phyloP scores from a whole-genome alignment of 2,329 filamentous ascomycete species.

The Trichoderma pleuroti region DNA sequence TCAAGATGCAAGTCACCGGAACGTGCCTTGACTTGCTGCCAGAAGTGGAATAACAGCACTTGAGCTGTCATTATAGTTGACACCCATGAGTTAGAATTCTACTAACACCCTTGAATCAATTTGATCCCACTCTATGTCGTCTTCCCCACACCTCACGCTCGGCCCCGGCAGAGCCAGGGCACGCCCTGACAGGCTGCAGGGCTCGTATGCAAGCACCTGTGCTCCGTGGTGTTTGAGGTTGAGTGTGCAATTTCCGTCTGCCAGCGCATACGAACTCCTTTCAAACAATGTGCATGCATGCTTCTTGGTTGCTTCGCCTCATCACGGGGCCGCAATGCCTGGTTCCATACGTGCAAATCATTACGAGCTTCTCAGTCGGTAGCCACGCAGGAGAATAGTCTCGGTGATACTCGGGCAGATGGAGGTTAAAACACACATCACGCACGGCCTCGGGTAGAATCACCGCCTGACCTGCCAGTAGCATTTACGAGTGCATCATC shows the following conservation, averaged over 20 bases:
- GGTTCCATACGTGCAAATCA: neutral
- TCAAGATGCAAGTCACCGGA: neutral
- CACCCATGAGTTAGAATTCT: neutral
- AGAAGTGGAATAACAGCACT: neutral
- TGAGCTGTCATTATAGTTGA: neutral
- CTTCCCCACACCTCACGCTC: constrained; percentile 9
- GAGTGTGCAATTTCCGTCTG: constrained; percentile 10
- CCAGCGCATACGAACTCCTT: constrained; percentile 10
- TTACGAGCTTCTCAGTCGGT: neutral
- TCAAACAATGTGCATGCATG: neutral
- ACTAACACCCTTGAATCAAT: neutral
- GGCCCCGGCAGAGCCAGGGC: neutral
- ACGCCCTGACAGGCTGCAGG: neutral
- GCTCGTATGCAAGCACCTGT: neutral
- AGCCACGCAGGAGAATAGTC: neutral
- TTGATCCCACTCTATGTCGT: neutral
- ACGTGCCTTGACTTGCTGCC: neutral
- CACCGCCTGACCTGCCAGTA: neutral
- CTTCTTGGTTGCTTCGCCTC: constrained; percentile 9
- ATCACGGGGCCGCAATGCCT: neutral
- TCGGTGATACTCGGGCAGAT: neutral
- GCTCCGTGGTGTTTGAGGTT: constrained; percentile 11
- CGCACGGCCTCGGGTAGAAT: neutral
- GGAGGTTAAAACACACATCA: neutral
- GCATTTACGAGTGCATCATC: neutral